Conservation (phyloP, 225 moss, liverwort and hornwort genomes). For the Sphagnum tenellum region DNA sequence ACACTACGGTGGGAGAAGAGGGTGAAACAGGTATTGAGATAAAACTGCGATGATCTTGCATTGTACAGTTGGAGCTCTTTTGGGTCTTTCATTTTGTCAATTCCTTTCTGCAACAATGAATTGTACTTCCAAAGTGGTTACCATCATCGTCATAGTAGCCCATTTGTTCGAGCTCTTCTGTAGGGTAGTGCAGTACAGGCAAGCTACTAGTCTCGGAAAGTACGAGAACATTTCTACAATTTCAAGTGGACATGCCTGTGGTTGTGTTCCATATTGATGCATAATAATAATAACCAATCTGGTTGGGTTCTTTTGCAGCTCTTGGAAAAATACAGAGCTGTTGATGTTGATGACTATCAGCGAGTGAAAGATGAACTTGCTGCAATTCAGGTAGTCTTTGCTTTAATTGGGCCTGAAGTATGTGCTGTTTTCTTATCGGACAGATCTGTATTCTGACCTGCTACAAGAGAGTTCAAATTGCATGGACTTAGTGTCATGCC, state of each 20-base stretch:
- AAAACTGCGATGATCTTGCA: no score
- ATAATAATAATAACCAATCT: background rate
- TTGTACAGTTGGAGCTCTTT: no score
- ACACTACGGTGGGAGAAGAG: conserved; percentile 82
- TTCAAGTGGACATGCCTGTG: no score
- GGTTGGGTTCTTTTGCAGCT: conserved; percentile 39
- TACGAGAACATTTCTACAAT: no score
- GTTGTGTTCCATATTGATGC: background rate
- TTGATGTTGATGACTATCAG: conserved; percentile 92
- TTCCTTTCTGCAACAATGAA: background rate
- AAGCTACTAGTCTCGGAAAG: no score
- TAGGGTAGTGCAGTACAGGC: no score
- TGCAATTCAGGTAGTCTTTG: conserved; percentile 47
- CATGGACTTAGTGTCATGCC: no score
- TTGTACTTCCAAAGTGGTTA: background rate
- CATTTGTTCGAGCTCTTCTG: no score
- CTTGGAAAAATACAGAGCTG: conserved; percentile 81
- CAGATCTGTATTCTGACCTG: no score
- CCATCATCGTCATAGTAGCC: no score
- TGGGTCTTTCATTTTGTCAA: background rate
- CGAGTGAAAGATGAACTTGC: conserved; percentile 68
- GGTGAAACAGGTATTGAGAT: conserved; percentile 64
- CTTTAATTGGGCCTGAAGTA: background rate
- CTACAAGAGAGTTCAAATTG: no score
- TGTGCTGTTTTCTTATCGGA: background rate